Evolutionary conservation across 2,329 filamentous ascomycete species (phyloP), one percentile per base, ranked within the genome.

Genomic region (Myrmaecium sp.): DNA sequence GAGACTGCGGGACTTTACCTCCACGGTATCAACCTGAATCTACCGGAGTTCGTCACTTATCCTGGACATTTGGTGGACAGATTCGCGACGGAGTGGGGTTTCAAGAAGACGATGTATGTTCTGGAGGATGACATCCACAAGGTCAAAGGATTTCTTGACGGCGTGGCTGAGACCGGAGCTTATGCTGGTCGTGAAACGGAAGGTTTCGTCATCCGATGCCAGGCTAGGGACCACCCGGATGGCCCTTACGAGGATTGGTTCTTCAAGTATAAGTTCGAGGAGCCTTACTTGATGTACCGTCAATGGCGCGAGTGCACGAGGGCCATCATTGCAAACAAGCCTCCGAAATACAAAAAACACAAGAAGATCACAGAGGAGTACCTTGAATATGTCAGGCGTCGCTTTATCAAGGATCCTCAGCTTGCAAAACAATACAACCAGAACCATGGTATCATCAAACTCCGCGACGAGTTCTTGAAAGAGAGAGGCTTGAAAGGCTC

Each of bases 241-340:
- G 51, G 49, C 2, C 65, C 68, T 1, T 89, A 74, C 48, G 57
- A 68, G n/a, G 84, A 98, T 49, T 98, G 89, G 89, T 98, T 98
- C 55, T 98, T 98, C 73, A 98, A 98, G 55, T 98, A 84, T 68
- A 98, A 98, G 57, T 98, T 98, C 33, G 89, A 98, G 46, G 89
- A 98, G 55, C 89, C 89, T 1, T 98, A 98, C 47, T 60, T 98
- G 33, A 91, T 98, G 82, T 98, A 95, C 55, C 74, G 89, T 14
- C 89, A 98, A 57, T 98, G 89, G 89, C 74, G 89, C 34, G 89
- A 98, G 56, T 92, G 80, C 47, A 98, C 89, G 21, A 95, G 93
- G 51, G 68, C 80, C 4, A 54, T 95, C 30, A 94, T 98, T 38
- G 45, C 64, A 1, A 77, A 77, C 9, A 77, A 69, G 39, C 55